Evolutionary conservation across 495 filamentous ascomycete genomes (phyloP).

Genomic region (Penicillium herquei): DNA sequence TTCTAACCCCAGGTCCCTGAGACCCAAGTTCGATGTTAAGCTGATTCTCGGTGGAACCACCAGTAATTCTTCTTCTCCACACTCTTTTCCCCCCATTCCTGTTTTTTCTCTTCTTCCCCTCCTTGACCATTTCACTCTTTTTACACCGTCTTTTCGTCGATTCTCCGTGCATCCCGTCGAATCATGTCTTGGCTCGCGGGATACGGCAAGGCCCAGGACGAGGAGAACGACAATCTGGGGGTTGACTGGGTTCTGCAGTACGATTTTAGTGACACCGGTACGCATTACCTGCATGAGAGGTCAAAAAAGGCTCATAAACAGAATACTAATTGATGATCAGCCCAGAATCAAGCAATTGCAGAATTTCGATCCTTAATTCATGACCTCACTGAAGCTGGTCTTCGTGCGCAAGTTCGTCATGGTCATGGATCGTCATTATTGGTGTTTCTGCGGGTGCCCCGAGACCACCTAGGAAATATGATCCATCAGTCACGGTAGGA

Average conservation of each 20-base stretch:
- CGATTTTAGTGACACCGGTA: conserved; percentile 39
- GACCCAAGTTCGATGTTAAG: background rate
- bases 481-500: conserved; percentile 63
- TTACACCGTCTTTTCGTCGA: background rate
- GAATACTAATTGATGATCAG: conserved; percentile 33
- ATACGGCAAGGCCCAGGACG: conserved; percentile 17
- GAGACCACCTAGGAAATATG: conserved; percentile 43
- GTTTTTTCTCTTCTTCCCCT: background rate
- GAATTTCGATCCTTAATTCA: conserved; percentile 74
- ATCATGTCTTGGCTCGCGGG: conserved; percentile 31
- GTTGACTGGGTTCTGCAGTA: conserved; percentile 47
- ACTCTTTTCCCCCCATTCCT: conserved; percentile 3
- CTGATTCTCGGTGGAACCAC: background rate
- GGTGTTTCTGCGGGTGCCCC: conserved; percentile 70
- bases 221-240: conserved; percentile 38
- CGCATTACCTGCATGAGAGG: background rate
- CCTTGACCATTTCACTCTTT: background rate
- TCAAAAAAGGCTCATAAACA: too few species aligned
- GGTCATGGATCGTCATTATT: conserved; percentile 74
- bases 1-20: too few species aligned
- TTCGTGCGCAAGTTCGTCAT: conserved; percentile 80
- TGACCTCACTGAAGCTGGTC: conserved; percentile 68
- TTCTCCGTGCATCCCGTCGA: background rate
- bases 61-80: background rate
- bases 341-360: conserved; percentile 62